A percentile compares a stretch with the other conserved stretches of the same genome.
Evolutionary conservation across 306 rosid species (phyloP).

Genomic region (Neltuma alba): DNA sequence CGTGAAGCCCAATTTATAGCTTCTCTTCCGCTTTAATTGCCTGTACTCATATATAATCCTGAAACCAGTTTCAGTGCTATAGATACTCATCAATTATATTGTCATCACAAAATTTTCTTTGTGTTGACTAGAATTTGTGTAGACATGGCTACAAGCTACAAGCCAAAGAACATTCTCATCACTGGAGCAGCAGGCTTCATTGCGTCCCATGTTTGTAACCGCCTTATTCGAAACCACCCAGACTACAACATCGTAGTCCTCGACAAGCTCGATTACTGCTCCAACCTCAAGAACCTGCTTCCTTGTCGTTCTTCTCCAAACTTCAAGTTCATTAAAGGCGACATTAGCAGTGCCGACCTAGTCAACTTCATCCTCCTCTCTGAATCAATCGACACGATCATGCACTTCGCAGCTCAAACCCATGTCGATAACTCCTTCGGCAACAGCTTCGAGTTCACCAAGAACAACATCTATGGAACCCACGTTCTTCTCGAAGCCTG

Average conservation of each 20-base stretch:
- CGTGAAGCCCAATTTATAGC: too few relatives aligned
- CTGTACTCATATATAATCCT: too few relatives aligned
- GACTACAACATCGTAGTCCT: constrained; percentile 56
- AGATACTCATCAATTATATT: too few relatives aligned
- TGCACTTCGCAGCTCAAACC: constrained; percentile 75
- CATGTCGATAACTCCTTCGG: constrained; percentile 70
- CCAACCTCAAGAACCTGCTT: constrained; percentile 54
- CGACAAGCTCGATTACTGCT: constrained; percentile 74
- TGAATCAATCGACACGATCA: constrained; percentile 62
- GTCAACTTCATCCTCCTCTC: constrained; percentile 59
- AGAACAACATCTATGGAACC: constrained; percentile 64
- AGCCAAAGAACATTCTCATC: constrained; percentile 62
- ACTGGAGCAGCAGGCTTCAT: constrained; percentile 82
- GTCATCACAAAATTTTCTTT: neutral
- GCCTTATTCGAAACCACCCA: constrained; percentile 52
- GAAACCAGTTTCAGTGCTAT: too few relatives aligned
- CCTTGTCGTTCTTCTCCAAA: constrained; percentile 51
- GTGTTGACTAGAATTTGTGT: neutral
- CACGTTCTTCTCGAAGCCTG: constrained; percentile 72
- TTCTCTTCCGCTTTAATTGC: too few relatives aligned
- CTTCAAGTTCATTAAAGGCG: constrained; percentile 67
- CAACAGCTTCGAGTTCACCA: constrained; percentile 66
- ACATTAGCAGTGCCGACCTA: constrained; percentile 58
- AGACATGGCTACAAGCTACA: constrained; percentile 42
- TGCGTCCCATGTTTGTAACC: constrained; percentile 72